Evolutionary conservation across 305 asterid genomes (phyloP), one percentile per base, ranked within the genome.

Genomic region (Solanum hybrid): DNA sequence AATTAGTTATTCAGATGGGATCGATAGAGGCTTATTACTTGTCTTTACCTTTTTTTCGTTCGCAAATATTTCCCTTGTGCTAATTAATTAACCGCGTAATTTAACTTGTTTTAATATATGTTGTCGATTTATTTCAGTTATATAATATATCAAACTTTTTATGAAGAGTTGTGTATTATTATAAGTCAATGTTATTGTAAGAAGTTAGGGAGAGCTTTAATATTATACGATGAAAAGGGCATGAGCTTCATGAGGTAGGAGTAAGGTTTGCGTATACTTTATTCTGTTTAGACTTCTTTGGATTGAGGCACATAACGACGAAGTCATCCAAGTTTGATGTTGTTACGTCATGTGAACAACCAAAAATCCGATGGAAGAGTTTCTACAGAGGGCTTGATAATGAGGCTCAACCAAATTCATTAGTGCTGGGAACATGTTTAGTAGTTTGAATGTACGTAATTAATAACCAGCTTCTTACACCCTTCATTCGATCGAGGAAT

Each of bases 11-110:
- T 77, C 73, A 85, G 36, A 84, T 89, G 89, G 84, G 69, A 16
- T 73, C 74, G 34, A 31, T 89, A 5, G 91, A 89, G 77, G 86
- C 89, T 40, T 89, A 37, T 51, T 29, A 46, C 42, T 84, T 57
- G 42, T 84, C 75, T 84, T 89, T 81, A 28, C 75, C 90, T 5
- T 26, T 89, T 71, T 35, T 89, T 10, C 91, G 78, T 71, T 76
- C 89, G 14, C 89, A 84, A 12, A 11, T 89, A 39, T 89, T 89
- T 84, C 89, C 91, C n/a, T 89, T 89, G n/a, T 89, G 91, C 74
- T 79, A 61, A 90, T 89, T 79, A 61, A 90, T 89, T 29, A 26
- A 81, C 33, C 1, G 61, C 4, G 64, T 81, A 81, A 81, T 81
- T 39, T 81, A 46, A 40, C 26, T 81, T 22, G 31, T 36, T 79